phyloP scores from a whole-genome alignment of 2,329 filamentous ascomycete species.

The Penicillium brevicompactum region DNA sequence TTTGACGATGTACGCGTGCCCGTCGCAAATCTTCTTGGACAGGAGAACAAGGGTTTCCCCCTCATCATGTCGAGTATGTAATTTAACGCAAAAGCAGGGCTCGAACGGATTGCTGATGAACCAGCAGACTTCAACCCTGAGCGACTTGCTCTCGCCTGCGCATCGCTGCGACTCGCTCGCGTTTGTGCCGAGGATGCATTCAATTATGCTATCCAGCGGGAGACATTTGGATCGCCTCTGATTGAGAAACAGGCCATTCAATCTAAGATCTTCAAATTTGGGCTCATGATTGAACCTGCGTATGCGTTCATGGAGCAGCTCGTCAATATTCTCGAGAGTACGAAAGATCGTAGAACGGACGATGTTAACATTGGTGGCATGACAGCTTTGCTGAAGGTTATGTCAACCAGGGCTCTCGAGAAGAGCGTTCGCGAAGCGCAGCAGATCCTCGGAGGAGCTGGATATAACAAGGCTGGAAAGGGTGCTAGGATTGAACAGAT shows the following conservation, averaged over 20 bases:
- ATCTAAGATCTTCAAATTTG: conserved; percentile 62
- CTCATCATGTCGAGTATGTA: conserved; percentile 68
- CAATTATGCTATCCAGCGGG: conserved; percentile 64
- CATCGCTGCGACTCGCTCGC: conserved; percentile 62
- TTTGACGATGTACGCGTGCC: conserved; percentile 74
- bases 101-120: neutral
- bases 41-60: conserved; percentile 70
- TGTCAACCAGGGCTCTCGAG: conserved; percentile 56
- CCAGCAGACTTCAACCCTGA: conserved; percentile 71
- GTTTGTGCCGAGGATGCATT: conserved; percentile 64
- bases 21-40: conserved; percentile 67
- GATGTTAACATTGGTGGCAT: conserved; percentile 53
- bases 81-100: neutral
- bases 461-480: conserved; percentile 54
- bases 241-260: conserved; percentile 62
- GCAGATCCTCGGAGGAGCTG: conserved; percentile 57
- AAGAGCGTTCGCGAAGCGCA: conserved; percentile 58
- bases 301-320: conserved; percentile 66
- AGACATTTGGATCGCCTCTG: conserved; percentile 63
- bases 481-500: conserved; percentile 57
- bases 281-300: conserved; percentile 61
- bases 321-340: conserved; percentile 55
- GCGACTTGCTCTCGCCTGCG: conserved; percentile 66
- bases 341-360: conserved; percentile 40
- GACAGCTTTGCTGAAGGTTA: conserved; percentile 56